Evolutionary conservation across 805 yeast species (phyloP), one percentile per base, ranked within the genome.

Genomic region (Teunomyces aglyptinius): DNA sequence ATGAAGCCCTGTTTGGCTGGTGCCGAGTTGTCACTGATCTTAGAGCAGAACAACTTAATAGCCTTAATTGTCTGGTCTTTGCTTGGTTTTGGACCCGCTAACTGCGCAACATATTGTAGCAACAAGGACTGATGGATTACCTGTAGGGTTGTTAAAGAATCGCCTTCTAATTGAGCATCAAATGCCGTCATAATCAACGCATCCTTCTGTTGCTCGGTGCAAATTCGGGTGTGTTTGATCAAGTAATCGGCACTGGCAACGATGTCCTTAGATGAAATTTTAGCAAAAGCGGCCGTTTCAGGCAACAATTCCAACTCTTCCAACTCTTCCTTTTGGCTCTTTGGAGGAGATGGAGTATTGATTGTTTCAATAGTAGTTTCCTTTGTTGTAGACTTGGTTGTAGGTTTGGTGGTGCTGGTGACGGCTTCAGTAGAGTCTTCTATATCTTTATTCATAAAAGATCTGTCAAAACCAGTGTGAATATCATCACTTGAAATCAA

Each of bases 141-240:
- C 49, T 81, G 85, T 49, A 75, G 77, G 7, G 96, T 82, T 5
- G 64, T 61, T 5, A 53, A 50, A 0, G 76, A 58, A 41, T 89
- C 76, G 16, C 82, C 85, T 11, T 77, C 81, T 50, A 92, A 73
- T 62, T 89, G 89, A 46, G 75, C 72, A 58, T 92, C 96, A 64
- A 94, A 94, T 0, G 97, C 95, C 16, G 85, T 84, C 97, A 92
- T 91, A 61, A 91, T 74, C 49, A 94, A 78, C 0, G 96, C 89
- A 64, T 94, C 98, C 60, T 91, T 89, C 62, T 94, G 97, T 50
- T 83, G 83, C 53, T 85, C 89, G 3, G 81, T 81, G 42, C 91
- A 81, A 47, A 94, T 87, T 48, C 77, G 73, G 33, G 87, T 80
- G 64, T 85, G 88, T 62, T 60, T 62, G 38, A 75, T 69, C 53